A percentile compares a stretch with the other conserved stretches of the same genome.
Conservation (phyloP, 495 filamentous ascomycete species). For the Cercophora scortea region DNA sequence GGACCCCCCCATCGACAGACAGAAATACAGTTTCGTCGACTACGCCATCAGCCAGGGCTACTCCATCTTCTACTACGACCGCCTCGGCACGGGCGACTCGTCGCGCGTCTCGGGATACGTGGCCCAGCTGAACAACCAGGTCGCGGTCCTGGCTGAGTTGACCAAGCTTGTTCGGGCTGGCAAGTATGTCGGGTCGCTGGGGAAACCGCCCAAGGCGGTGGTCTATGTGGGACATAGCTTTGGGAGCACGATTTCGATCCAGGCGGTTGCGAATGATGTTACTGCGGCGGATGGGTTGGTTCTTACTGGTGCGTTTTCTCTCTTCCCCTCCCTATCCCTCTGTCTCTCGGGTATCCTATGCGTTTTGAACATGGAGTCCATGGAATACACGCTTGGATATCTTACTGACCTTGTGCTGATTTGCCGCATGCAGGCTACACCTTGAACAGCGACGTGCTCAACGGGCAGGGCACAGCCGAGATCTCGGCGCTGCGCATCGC, state of each 20-base stretch:
- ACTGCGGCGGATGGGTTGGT: constrained; percentile 21
- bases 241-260: constrained; percentile 18
- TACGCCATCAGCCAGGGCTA: constrained; percentile 42
- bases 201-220: constrained; percentile 37
- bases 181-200: constrained; percentile 12
- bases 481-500: constrained; percentile 5
- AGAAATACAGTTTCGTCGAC: constrained; percentile 48
- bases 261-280: constrained; percentile 9
- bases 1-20: constrained; percentile 46
- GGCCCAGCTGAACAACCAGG: constrained; percentile 18
- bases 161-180: constrained; percentile 17
- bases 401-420: not conserved
- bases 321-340: no score
- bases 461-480: not conserved
- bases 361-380: no score
- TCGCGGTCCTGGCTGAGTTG: constrained; percentile 15
- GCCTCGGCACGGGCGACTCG: constrained; percentile 50
- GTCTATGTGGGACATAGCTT: constrained; percentile 49
- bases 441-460: constrained; percentile 12
- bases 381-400: not conserved
- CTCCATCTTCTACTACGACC: constrained; percentile 48
- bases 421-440: no score
- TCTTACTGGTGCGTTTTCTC: constrained; percentile 14
- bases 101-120: constrained; percentile 24
- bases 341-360: no score